Conservation (phyloP, 2,329 filamentous ascomycete genomes). For the Pseudocercospora musae region DNA sequence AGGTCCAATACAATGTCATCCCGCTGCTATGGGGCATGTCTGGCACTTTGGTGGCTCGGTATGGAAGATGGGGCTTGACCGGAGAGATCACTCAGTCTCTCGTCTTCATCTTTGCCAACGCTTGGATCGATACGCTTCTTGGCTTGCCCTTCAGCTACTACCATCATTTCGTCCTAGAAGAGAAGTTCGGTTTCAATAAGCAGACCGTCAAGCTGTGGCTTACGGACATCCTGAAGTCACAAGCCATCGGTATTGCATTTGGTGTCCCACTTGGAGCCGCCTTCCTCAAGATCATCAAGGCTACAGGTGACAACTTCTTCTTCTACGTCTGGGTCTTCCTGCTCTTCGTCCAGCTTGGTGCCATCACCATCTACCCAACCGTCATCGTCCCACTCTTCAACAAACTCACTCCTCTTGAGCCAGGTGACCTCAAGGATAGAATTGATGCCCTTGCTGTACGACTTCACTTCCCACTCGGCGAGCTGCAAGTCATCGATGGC, state of each 20-base stretch:
- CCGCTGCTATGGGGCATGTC: conserved; percentile 86
- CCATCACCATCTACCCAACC: conserved; percentile 94
- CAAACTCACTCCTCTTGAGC: conserved; percentile 88
- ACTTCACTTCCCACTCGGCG: conserved; percentile 86
- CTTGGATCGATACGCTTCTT: conserved; percentile 74
- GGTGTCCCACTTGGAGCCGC: conserved; percentile 85
- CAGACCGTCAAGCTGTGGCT: conserved; percentile 81
- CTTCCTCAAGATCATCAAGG: conserved; percentile 90
- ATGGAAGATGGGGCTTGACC: conserved; percentile 67
- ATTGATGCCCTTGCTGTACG: conserved; percentile 80
- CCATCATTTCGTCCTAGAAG: conserved; percentile 91
- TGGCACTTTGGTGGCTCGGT: conserved; percentile 69
- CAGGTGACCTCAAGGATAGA: conserved; percentile 79
- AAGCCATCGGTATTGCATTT: conserved; percentile 54
- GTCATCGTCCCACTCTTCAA: conserved; percentile 95
- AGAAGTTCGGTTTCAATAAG: conserved; percentile 98
- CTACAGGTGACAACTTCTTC: conserved; percentile 92
- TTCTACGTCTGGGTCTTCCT: conserved; percentile 97
- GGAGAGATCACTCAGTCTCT: conserved; percentile 94
- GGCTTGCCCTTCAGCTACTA: conserved; percentile 82
- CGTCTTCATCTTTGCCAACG: conserved; percentile 84
- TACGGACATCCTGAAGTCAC: neutral
- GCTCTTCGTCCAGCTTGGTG: conserved; percentile 83
- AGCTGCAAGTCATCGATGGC: conserved; percentile 92
- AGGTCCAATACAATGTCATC: conserved; percentile 87